Evolutionary conservation across 1,284 basidiomycete species (phyloP).

Genomic region (Melampsora americana): DNA sequence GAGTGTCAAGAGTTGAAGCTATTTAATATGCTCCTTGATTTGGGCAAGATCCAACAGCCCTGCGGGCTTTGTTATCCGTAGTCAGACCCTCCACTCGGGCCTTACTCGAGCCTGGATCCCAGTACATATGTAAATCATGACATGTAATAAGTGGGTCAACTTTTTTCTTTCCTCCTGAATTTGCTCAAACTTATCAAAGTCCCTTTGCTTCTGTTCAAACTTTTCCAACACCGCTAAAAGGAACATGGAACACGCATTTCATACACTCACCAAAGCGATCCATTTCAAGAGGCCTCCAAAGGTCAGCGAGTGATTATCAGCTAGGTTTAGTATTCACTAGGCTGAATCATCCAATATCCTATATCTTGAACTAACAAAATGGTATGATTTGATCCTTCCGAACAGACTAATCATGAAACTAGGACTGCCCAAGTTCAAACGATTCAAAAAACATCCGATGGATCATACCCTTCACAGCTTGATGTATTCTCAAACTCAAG

Average conservation of each 20-base stretch:
- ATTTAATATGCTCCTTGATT: too few species aligned
- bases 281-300: neutral
- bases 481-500: neutral
- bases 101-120: too few species aligned
- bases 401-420: neutral
- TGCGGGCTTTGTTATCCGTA: too few species aligned
- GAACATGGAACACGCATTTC: neutral
- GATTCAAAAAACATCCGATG: neutral
- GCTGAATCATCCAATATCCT: neutral
- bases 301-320: conserved; percentile 5
- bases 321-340: neutral
- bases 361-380: neutral
- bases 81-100: too few species aligned
- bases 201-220: too few species aligned
- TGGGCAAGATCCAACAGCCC: too few species aligned
- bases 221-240: neutral
- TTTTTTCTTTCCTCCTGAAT: too few species aligned
- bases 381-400: neutral
- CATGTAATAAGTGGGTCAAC: too few species aligned
- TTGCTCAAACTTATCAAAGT: too few species aligned
- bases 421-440: neutral
- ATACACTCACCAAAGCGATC: conserved; percentile 6
- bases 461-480: neutral
- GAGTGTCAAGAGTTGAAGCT: too few species aligned
- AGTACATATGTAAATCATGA: too few species aligned